phyloP scores from a whole-genome alignment of 208 protist genomes.

The Acanthamoeba castellanii region DNA sequence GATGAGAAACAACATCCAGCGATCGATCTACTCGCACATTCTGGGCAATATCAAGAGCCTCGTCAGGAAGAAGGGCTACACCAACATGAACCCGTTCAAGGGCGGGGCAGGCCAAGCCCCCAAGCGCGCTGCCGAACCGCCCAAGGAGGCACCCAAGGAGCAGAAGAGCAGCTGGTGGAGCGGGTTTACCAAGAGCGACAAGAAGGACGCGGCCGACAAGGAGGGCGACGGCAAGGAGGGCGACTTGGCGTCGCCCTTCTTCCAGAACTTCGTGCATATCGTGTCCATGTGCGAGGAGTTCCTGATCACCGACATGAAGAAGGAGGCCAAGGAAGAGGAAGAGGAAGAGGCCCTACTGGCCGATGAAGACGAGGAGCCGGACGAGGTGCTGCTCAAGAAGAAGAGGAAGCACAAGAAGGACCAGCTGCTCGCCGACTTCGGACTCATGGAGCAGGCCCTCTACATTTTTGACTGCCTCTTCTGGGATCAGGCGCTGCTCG shows the following conservation, averaged over 20 bases:
- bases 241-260: conserved; percentile 28
- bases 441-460: conserved; percentile 45
- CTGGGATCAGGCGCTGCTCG: conserved; percentile 2
- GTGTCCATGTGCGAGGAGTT: conserved; percentile 68
- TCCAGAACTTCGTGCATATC: conserved; percentile 52
- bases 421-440: conserved; percentile 49
- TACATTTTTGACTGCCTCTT: conserved; percentile 60
- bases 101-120: not conserved
- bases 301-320: conserved; percentile 44
- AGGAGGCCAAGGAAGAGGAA: conserved; percentile 12
- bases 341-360: conserved; percentile 37
- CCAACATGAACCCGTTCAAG: conserved; percentile 63
- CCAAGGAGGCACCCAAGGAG: not conserved
- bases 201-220: conserved; percentile 7
- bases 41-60: conserved; percentile 47
- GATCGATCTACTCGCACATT: conserved; percentile 49
- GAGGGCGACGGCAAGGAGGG: not conserved
- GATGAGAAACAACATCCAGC: conserved; percentile 46
- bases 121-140: not conserved
- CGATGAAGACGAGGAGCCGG: conserved; percentile 26
- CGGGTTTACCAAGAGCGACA: conserved; percentile 22
- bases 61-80: conserved; percentile 16
- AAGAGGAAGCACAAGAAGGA: conserved; percentile 56
- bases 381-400: conserved; percentile 36
- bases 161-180: conserved; percentile 40